Conservation (phyloP, 768 basidiomycete genomes). For the Podaxis sp. region DNA sequence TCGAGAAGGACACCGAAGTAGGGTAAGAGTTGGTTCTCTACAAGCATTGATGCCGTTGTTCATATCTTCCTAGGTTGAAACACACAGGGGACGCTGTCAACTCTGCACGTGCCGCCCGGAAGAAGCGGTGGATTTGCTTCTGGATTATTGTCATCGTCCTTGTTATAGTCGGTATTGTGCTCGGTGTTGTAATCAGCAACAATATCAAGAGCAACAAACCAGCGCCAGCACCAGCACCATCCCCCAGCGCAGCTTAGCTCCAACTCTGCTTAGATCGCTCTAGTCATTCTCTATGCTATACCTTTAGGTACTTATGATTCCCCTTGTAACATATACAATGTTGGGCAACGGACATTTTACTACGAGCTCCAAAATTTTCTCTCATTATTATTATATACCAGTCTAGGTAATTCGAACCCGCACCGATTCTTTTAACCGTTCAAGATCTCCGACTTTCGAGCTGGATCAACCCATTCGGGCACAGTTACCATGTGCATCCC, state of each 20-base stretch:
- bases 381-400: constrained; percentile 7
- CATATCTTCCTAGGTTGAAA: constrained; percentile 45
- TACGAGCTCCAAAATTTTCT: neutral
- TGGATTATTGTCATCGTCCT: constrained; percentile 62
- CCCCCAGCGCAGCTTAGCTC: neutral
- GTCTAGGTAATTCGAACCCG: constrained; percentile 3
- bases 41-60: constrained; percentile 9
- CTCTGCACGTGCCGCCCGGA: constrained; percentile 84
- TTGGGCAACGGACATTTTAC: neutral
- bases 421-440: constrained; percentile 5
- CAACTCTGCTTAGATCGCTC: neutral
- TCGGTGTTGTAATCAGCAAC: constrained; percentile 51
- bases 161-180: constrained; percentile 61
- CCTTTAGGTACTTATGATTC: neutral
- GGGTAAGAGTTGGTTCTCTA: constrained; percentile 50
- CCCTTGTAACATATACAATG: neutral
- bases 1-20: constrained; percentile 80
- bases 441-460: constrained; percentile 5
- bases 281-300: constrained; percentile 1
- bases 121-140: constrained; percentile 98
- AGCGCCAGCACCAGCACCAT: neutral
- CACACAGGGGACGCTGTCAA: constrained; percentile 86
- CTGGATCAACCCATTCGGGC: neutral
- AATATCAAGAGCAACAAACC: constrained; percentile 27
- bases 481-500: neutral